These are phyloP conservation scores for Calvatia gigantea DNA, from an alignment of 768 basidiomycete species.

Conservation along the genomic window DNA sequence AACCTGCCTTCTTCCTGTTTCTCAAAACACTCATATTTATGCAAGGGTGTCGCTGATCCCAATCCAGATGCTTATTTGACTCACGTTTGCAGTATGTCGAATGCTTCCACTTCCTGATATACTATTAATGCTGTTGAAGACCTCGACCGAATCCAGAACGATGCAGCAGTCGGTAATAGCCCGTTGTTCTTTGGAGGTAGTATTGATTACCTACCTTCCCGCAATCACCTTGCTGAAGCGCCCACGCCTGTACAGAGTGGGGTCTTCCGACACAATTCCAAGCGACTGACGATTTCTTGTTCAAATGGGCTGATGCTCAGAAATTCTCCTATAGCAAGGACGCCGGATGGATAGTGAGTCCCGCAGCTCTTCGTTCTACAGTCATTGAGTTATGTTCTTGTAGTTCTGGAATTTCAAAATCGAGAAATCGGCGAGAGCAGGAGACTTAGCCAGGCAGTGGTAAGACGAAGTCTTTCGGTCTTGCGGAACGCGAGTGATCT, in stretches of 20 bases:
- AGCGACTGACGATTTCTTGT: slow-evolving; percentile 58
- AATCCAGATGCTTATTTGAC: slow-evolving; percentile 62
- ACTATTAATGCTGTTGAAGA: slow-evolving; percentile 36
- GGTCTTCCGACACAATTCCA: slow-evolving; percentile 59
- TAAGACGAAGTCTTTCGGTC: slow-evolving; percentile 24
- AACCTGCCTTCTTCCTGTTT: neutral
- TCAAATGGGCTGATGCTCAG: slow-evolving; percentile 74
- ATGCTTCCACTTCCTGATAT: neutral
- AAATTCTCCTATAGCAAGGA: slow-evolving; percentile 59
- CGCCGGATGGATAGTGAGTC: slow-evolving; percentile 65
- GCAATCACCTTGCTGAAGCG: neutral
- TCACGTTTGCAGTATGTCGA: slow-evolving; percentile 62
- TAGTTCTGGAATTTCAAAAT: slow-evolving; percentile 73
- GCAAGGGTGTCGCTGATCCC: slow-evolving; percentile 66
- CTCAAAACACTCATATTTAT: slow-evolving; percentile 7
- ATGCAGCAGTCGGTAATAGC: slow-evolving; percentile 32
- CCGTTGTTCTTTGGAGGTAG: slow-evolving; percentile 40
- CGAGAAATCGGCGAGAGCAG: slow-evolving; percentile 50
- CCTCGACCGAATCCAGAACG: slow-evolving; percentile 46
- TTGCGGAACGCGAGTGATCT: neutral
- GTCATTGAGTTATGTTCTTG: neutral
- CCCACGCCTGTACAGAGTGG: slow-evolving; percentile 30
- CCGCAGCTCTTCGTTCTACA: neutral
- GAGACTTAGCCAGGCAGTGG: slow-evolving; percentile 61
- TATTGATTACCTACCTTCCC: neutral